These are phyloP conservation scores for Mortierella sp. DNA, from an alignment of 371 early-diverging fungal species.

Conservation along the genomic window DNA sequence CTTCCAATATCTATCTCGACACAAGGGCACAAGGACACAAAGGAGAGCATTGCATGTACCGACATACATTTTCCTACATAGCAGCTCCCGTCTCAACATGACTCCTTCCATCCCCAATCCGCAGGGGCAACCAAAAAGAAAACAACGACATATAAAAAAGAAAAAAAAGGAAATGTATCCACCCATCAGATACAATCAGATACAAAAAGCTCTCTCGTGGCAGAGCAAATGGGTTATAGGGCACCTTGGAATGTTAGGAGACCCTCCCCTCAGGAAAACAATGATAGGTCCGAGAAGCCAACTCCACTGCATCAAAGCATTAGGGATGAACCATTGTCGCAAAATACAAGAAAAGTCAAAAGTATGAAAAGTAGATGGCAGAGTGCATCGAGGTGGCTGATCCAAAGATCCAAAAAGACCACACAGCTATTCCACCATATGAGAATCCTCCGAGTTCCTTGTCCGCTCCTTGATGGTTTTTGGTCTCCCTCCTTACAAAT, in stretches of 20 bases:
- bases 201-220: slow-evolving; percentile 9
- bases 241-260: slow-evolving; percentile 12
- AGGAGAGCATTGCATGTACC: slow-evolving; percentile 4
- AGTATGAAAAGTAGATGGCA: neutral
- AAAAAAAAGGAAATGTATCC: neutral
- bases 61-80: slow-evolving; percentile 1
- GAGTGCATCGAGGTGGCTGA: slow-evolving; percentile 3
- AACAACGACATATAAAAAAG: neutral
- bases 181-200: neutral
- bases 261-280: neutral
- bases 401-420: neutral
- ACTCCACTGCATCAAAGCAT: neutral
- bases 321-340: neutral
- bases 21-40: slow-evolving; percentile 7
- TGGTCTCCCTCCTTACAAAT: neutral
- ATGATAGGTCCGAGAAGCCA: neutral
- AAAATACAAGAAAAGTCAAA: neutral
- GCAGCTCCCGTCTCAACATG: slow-evolving; percentile 1
- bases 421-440: neutral
- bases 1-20: neutral
- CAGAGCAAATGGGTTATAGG: neutral
- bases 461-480: neutral
- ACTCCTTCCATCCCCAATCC: neutral
- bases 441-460: neutral
- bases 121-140: slow-evolving; percentile 6